Evolutionary conservation across 192 early-diverging fungal species (phyloP).

Genomic region (Linnemannia zychae): DNA sequence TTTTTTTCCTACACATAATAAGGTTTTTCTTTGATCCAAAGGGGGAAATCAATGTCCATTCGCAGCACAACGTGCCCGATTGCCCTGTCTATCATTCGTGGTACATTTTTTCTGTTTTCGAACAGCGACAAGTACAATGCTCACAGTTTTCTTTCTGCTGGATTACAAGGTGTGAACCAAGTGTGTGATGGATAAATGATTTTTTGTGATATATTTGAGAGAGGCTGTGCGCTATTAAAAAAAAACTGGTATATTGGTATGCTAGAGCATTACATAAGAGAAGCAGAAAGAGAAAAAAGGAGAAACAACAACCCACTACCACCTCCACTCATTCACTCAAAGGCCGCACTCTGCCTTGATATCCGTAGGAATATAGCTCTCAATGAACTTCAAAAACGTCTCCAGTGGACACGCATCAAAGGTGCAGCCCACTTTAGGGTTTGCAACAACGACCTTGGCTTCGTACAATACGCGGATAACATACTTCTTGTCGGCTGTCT

Average conservation of each 20-base stretch:
- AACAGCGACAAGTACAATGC: neutral
- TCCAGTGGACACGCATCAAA: constrained; percentile 17
- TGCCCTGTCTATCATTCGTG: neutral
- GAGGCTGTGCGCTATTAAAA: neutral
- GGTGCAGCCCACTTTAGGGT: constrained; percentile 4
- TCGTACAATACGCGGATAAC: constrained; percentile 69
- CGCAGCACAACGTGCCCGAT: neutral
- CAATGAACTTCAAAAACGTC: constrained; percentile 10
- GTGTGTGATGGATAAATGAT: neutral
- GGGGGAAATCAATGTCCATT: constrained; percentile 2
- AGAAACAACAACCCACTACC: too few species aligned
- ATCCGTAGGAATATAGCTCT: constrained; percentile 21
- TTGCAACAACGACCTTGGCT: constrained; percentile 47
- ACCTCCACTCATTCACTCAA: too few species aligned
- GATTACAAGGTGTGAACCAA: too few species aligned
- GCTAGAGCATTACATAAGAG: too few species aligned
- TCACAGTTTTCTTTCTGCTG: neutral
- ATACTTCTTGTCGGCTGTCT: constrained; percentile 37
- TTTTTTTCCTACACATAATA: neutral
- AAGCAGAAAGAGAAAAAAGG: too few species aligned
- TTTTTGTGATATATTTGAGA: neutral
- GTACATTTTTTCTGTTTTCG: neutral
- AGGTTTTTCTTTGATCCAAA: neutral
- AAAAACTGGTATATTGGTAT: too few species aligned
- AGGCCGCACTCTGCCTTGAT: constrained; percentile 8